Evolutionary conservation across 1,139 yeast species (phyloP).

Genomic region (Geotrichum siamense): DNA sequence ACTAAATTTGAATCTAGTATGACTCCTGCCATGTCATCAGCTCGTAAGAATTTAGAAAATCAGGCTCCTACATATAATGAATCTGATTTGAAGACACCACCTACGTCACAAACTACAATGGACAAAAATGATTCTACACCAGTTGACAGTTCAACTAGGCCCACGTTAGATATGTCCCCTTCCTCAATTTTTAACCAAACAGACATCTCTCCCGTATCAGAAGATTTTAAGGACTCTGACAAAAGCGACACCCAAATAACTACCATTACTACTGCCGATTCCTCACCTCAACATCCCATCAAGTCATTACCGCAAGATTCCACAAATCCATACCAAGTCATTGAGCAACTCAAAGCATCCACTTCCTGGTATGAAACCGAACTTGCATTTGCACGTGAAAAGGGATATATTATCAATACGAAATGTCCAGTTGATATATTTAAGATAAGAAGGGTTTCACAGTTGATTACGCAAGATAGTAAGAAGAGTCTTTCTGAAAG

Average conservation of each 20-base stretch:
- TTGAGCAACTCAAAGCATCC: conserved; percentile 31
- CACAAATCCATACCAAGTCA: conserved; percentile 2
- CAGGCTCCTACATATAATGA: background rate
- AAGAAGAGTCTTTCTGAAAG: conserved; percentile 26
- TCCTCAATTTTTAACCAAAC: background rate
- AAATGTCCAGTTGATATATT: conserved; percentile 30
- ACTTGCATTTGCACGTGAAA: conserved; percentile 28
- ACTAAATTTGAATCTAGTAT: background rate
- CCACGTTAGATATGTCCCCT: background rate
- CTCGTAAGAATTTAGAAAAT: background rate
- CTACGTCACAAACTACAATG: conserved; percentile 2
- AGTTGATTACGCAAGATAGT: conserved; percentile 28
- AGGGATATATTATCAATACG: conserved; percentile 27
- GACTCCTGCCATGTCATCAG: conserved; percentile 2
- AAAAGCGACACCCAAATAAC: conserved; percentile 10
- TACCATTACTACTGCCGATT: conserved; percentile 2
- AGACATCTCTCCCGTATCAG: background rate
- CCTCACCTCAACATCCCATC: background rate
- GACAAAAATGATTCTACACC: background rate
- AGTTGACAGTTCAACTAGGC: background rate
- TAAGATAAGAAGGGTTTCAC: conserved; percentile 29
- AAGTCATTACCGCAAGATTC: background rate
- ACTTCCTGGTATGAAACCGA: conserved; percentile 34
- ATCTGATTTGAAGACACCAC: background rate
- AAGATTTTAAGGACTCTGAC: conserved; percentile 13